A percentile compares a stretch with the other conserved stretches of the same genome.
Conservation (phyloP, 1,284 basidiomycete species). For the Puccinia novopanici region DNA sequence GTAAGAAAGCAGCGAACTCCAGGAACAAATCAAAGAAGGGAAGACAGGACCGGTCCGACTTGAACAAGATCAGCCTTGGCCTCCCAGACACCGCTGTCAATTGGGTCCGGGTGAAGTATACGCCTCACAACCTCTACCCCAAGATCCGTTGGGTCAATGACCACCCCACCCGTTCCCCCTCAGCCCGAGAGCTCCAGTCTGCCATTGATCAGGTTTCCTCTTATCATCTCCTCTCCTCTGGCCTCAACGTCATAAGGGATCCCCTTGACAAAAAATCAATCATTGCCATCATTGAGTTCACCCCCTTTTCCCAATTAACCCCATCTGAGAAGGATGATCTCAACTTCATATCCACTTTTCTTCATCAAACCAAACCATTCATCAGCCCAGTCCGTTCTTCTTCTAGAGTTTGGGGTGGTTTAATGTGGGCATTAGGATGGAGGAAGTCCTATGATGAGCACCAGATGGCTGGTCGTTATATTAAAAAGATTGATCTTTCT, state of each 20-base stretch:
- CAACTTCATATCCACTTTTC: not conserved
- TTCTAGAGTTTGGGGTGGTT: not conserved
- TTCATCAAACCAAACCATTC: not conserved
- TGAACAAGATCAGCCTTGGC: not conserved
- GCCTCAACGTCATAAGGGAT: not conserved
- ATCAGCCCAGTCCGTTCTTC: not conserved
- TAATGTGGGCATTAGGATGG: conserved; percentile 8
- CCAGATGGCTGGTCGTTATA: not conserved
- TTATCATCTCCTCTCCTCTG: not conserved
- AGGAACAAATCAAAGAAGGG: not conserved
- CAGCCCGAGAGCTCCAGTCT: not conserved
- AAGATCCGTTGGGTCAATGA: not conserved
- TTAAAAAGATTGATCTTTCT: not conserved
- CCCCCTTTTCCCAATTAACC: not conserved
- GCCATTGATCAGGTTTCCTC: not conserved
- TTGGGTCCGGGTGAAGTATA: not conserved
- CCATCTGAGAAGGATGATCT: not conserved
- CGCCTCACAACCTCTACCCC: conserved; percentile 1
- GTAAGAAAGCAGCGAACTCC: not conserved
- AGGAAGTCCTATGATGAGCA: not conserved
- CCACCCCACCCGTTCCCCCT: not conserved
- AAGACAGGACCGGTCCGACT: not conserved
- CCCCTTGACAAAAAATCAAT: not conserved
- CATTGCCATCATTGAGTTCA: not conserved
- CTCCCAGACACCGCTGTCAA: not conserved